phyloP scores from a whole-genome alignment of 2,329 filamentous ascomycete species.

The Geosmithia flava region DNA sequence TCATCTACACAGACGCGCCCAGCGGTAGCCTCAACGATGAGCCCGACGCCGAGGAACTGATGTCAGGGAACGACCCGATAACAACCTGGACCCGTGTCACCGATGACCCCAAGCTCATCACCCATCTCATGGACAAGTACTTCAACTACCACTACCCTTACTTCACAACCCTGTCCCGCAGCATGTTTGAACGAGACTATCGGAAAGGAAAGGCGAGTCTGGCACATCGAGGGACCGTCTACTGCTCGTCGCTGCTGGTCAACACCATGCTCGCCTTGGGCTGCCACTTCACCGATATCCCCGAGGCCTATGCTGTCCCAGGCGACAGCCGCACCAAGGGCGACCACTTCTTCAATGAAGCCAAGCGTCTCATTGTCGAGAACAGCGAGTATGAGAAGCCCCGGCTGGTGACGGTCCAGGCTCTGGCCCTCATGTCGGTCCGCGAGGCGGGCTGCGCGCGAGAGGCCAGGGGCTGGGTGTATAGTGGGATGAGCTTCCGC shows the following conservation, averaged over 20 bases:
- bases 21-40: constrained; percentile 23
- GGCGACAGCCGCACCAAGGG: constrained; percentile 77
- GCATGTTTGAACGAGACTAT: constrained; percentile 79
- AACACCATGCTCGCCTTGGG: constrained; percentile 90
- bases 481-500: constrained; percentile 94
- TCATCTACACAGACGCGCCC: constrained; percentile 63
- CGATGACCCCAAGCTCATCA: constrained; percentile 62
- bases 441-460: constrained; percentile 88
- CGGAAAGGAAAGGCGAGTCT: constrained; percentile 51
- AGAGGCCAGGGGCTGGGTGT: constrained; percentile 95
- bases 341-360: constrained; percentile 92
- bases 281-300: constrained; percentile 78
- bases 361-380: constrained; percentile 78
- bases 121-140: constrained; percentile 92
- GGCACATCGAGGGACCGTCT: constrained; percentile 41
- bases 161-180: constrained; percentile 82
- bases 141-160: constrained; percentile 97
- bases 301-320: constrained; percentile 57
- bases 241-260: constrained; percentile 82
- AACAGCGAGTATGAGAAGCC: constrained; percentile 91
- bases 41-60: constrained; percentile 30
- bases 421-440: constrained; percentile 89
- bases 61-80: constrained; percentile 53
- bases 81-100: constrained; percentile 85
- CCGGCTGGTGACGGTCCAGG: constrained; percentile 80